These are phyloP conservation scores for Fomitopsis pinicola DNA, from an alignment of 1,284 basidiomycete genomes.

Conservation along the genomic window DNA sequence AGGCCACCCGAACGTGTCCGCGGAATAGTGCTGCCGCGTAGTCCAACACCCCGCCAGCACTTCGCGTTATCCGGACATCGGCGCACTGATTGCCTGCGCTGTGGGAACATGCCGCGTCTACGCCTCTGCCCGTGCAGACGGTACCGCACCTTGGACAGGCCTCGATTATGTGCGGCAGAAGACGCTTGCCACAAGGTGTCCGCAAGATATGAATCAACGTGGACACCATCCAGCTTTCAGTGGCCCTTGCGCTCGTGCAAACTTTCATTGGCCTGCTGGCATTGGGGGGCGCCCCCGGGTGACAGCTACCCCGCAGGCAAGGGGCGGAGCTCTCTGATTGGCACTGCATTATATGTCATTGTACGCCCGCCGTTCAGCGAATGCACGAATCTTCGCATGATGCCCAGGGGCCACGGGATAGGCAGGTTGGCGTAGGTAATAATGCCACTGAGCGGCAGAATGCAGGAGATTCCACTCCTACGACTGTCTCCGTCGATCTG, in stretches of 20 bases:
- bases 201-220: constrained; percentile 2
- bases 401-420: not conserved
- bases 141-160: not conserved
- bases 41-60: not conserved
- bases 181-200: not conserved
- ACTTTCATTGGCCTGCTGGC: not conserved
- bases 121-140: not conserved
- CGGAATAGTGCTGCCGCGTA: not conserved
- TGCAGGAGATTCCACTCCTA: not conserved
- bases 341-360: not conserved
- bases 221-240: not conserved
- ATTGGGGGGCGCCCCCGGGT: not conserved
- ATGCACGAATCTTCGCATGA: not conserved
- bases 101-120: not conserved
- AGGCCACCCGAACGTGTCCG: too few species aligned
- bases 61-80: not conserved
- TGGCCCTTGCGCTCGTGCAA: not conserved
- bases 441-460: not conserved
- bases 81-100: not conserved
- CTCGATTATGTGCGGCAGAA: not conserved
- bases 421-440: not conserved
- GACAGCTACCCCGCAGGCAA: not conserved
- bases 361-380: not conserved
- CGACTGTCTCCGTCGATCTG: not conserved
- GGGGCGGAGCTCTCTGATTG: not conserved